These are phyloP conservation scores for Daedaleopsis sinensis DNA, from an alignment of 768 basidiomycete genomes.

Conservation along the genomic window DNA sequence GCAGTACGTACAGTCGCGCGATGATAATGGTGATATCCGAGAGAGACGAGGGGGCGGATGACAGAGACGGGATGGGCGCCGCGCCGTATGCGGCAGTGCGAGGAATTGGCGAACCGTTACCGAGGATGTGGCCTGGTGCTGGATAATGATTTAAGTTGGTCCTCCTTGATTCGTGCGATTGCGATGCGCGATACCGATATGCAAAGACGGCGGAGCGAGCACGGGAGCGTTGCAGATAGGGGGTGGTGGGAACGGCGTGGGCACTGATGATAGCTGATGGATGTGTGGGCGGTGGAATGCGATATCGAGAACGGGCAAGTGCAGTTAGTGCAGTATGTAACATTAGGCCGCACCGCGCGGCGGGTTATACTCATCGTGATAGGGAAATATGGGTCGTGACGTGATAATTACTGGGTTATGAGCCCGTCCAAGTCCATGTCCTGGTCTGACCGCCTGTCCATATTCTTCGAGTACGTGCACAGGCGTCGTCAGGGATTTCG, in stretches of 20 bases:
- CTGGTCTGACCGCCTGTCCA: slow-evolving; percentile 5
- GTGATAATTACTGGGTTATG: slow-evolving; percentile 24
- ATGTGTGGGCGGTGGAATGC: slow-evolving; percentile 10
- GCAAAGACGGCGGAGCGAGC: background rate
- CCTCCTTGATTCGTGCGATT: slow-evolving; percentile 14
- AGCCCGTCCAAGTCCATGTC: slow-evolving; percentile 5
- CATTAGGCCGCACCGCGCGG: slow-evolving; percentile 23
- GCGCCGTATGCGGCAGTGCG: slow-evolving; percentile 6
- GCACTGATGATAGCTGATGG: slow-evolving; percentile 12
- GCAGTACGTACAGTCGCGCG: slow-evolving; percentile 14
- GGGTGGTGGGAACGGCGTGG: slow-evolving; percentile 3
- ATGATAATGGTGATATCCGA: background rate
- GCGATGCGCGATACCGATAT: slow-evolving; percentile 15
- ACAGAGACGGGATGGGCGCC: background rate
- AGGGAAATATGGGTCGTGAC: slow-evolving; percentile 23
- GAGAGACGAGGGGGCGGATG: background rate
- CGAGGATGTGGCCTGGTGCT: background rate
- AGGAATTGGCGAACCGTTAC: slow-evolving; percentile 11
- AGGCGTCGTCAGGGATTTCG: background rate
- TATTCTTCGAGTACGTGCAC: slow-evolving; percentile 2
- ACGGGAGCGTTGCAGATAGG: slow-evolving; percentile 6
- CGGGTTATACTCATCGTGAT: slow-evolving; percentile 21
- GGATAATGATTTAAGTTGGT: background rate
- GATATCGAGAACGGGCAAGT: slow-evolving; percentile 8
- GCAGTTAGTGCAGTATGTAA: slow-evolving; percentile 20